Conservation (phyloP, 495 filamentous ascomycete genomes). For the Filosporella fistucella region DNA sequence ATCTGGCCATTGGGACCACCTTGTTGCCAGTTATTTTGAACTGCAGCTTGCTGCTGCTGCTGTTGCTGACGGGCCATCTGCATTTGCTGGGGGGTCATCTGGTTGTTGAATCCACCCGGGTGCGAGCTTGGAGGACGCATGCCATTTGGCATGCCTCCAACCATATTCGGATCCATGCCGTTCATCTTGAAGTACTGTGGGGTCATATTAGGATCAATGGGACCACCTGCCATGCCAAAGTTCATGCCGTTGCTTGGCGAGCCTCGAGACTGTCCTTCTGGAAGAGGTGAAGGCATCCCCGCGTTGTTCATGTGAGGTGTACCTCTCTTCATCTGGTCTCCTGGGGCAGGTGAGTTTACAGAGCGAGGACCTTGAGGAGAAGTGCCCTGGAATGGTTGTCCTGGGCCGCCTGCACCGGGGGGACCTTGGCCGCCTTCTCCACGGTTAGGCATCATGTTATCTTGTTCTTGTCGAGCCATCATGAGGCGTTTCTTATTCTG, state of each 20-base stretch:
- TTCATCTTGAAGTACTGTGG: constrained; percentile 50
- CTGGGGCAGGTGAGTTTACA: constrained; percentile 84
- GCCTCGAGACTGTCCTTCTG: constrained; percentile 73
- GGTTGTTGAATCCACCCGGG: constrained; percentile 59
- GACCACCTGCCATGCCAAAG: constrained; percentile 66
- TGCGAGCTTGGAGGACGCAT: constrained; percentile 90
- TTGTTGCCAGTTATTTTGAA: constrained; percentile 19
- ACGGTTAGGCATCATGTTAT: constrained; percentile 55
- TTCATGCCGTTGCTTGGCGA: constrained; percentile 65
- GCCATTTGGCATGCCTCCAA: constrained; percentile 55
- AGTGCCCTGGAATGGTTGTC: constrained; percentile 56
- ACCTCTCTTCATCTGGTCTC: constrained; percentile 82
- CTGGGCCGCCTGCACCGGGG: constrained; percentile 37
- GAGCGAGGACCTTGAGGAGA: constrained; percentile 79
- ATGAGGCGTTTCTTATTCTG: constrained; percentile 96
- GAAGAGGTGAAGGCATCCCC: constrained; percentile 78
- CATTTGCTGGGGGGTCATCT: constrained; percentile 58
- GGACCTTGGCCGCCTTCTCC: constrained; percentile 44
- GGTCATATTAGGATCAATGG: constrained; percentile 65
- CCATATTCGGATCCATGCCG: constrained; percentile 53
- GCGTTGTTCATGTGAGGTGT: constrained; percentile 82
- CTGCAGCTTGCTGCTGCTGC: constrained; percentile 35
- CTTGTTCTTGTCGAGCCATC: constrained; percentile 97
- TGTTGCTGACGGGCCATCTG: constrained; percentile 34
- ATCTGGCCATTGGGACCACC: constrained; percentile 56